Base-by-base conservation (phyloP, 2,329 filamentous ascomycete genomes). In the Nannizziopsis barbatae region DNA sequence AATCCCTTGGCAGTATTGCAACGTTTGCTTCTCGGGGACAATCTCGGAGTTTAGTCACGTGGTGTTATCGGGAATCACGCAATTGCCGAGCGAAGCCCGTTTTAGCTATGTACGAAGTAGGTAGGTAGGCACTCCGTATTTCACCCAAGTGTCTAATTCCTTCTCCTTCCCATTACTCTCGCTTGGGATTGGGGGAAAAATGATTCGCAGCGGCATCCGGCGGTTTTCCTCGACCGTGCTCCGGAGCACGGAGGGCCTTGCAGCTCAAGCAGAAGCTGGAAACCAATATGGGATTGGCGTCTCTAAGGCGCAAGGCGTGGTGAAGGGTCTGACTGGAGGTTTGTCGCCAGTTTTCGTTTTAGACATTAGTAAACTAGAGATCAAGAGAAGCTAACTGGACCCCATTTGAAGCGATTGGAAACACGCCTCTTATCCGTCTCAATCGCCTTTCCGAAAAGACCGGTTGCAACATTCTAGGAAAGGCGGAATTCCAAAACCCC, bases 401-500 rank as follows among this genome's bases (percentile, higher is more conserved):
- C 38, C 11, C 42, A 33, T 27, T 9, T 30, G 51, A 42, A 95
- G 92, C 92, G 48, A 96, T 98, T 70, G 92, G 92, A 55, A 96
- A 96, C 69, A 98, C 92, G 0, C 90, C 92, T 1, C 78, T 98
- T 47, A 94, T 98, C 66, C 83, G 85, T 42, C 75, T 98, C 44
- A 90, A 94, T 68, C 79, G 75, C 53, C 81, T 96, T 57, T 96
- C 90, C 36, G 80, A 86, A 52, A 77, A 93, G 62, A 96, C 92
- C 0, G 88, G 89, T 56, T 96, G 92, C 75, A 85, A 94, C 59
- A 75, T 98, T 50, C 81, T 96, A 36, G 92, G 90, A 61, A 98
- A 98, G 69, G 89, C 92, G 59, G 92, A 98, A 67, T 98, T 98
- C 72, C 92, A 94, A 75, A 98, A 98, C 74, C 92, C 92, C 1